These are phyloP conservation scores for Malus domestica DNA, from an alignment of 306 rosid species.

Conservation along the genomic window ASM211411v1 NC_041803.1:54308501-54309000, in stretches of 20 bases:
- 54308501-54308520: too few relatives aligned
- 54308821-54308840: not conserved
- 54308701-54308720: too few relatives aligned
- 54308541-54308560: too few relatives aligned
- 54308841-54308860: not conserved
- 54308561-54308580: too few relatives aligned
- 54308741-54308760: conserved; percentile 38
- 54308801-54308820: not conserved
- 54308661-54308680: too few relatives aligned
- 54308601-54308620: too few relatives aligned
- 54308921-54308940: not conserved
- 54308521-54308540: too few relatives aligned
- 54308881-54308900: conserved; percentile 8
- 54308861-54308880: not conserved
- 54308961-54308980: conserved; percentile 29
- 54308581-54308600: too few relatives aligned
- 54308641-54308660: too few relatives aligned
- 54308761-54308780: conserved; percentile 28
- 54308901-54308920: conserved; percentile 22
- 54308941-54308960: conserved; percentile 27
- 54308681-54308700: too few relatives aligned
- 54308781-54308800: not conserved
- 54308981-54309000: conserved; percentile 41
- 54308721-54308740: not conserved
- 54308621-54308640: too few relatives aligned